Conservation (phyloP, 2,329 filamentous ascomycete genomes). For the Aspergillus sp. region DNA sequence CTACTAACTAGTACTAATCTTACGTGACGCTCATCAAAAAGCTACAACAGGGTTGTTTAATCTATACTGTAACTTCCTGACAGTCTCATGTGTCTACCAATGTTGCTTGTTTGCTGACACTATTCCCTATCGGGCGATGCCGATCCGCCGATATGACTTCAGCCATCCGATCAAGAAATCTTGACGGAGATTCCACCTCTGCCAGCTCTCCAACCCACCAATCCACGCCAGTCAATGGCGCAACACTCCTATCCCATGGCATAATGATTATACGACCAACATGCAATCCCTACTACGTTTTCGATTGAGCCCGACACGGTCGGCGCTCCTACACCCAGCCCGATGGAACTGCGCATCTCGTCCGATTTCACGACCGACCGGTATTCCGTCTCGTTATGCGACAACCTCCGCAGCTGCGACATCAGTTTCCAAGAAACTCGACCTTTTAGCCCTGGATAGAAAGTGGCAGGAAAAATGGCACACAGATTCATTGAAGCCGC, state of each 20-base stretch:
- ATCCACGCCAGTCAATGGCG: conserved; percentile 14
- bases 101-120: not conserved
- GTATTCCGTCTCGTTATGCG: conserved; percentile 24
- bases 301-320: conserved; percentile 26
- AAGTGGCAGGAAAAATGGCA: conserved; percentile 60
- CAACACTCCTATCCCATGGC: not conserved
- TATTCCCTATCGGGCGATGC: not conserved
- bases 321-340: conserved; percentile 20
- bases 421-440: conserved; percentile 32
- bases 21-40: too few species aligned
- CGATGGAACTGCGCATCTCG: conserved; percentile 19
- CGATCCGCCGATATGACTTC: conserved; percentile 2
- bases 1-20: too few species aligned
- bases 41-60: too few species aligned
- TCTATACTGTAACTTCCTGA: too few species aligned
- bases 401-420: conserved; percentile 27
- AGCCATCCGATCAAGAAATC: not conserved
- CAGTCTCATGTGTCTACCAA: not conserved
- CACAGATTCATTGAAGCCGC: conserved; percentile 15
- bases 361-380: conserved; percentile 11
- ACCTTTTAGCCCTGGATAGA: conserved; percentile 50
- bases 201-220: not conserved
- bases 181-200: not conserved
- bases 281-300: conserved; percentile 34
- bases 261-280: conserved; percentile 24